A percentile compares a stretch with the other conserved stretches of the same genome.
These are phyloP conservation scores for Solanum okadae DNA, from an alignment of 257 asterid genomes.

Conservation along the genomic window DNA sequence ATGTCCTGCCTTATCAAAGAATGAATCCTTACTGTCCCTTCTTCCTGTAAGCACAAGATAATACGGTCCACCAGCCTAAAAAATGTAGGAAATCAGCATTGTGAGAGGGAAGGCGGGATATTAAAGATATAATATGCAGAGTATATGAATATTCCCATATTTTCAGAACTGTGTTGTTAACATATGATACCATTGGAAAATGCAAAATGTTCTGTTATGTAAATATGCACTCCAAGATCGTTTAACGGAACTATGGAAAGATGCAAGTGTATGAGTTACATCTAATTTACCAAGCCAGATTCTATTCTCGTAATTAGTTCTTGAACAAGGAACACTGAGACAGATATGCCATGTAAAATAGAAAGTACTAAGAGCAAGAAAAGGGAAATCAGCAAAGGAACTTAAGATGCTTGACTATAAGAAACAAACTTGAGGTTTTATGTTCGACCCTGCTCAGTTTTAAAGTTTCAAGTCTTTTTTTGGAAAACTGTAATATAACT, in stretches of 20 bases:
- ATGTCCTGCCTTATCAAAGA: not conserved
- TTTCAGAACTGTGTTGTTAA: not conserved
- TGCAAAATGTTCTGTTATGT: not conserved
- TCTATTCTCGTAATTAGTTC: not conserved
- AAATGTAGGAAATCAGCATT: not conserved
- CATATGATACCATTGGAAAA: not conserved
- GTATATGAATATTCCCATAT: not conserved
- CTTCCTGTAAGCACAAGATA: constrained; percentile 20
- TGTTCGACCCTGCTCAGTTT: too few relatives aligned
- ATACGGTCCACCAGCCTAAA: constrained; percentile 26
- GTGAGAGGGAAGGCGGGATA: not conserved
- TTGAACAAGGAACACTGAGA: not conserved
- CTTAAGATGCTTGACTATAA: not conserved
- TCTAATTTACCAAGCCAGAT: not conserved
- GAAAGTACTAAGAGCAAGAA: too few relatives aligned
- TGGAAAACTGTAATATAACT: too few relatives aligned
- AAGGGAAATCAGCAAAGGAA: not conserved
- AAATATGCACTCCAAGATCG: not conserved
- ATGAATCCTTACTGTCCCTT: constrained; percentile 20
- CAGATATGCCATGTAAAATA: not conserved
- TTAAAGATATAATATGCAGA: not conserved
- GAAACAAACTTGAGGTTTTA: too few relatives aligned
- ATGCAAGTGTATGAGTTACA: not conserved
- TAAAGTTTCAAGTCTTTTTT: too few relatives aligned
- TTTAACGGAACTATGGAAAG: not conserved